Percentiles rank a stretch among this genome's conserved stretches.
Conservation (phyloP, 768 basidiomycete species). For the Atractiella rhizophila region DNA sequence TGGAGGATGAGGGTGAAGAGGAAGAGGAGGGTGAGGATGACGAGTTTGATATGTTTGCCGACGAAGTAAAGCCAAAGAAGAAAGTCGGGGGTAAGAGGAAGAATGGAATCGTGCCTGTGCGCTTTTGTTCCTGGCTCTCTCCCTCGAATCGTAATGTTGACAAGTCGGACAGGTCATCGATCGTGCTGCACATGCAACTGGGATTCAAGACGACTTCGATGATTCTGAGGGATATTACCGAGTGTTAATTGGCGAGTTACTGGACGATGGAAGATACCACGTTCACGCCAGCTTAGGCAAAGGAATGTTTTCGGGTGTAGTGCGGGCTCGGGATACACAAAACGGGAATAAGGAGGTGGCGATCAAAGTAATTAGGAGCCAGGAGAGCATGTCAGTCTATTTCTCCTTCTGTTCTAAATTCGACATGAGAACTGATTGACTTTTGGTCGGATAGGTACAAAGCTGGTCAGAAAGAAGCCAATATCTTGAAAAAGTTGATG, state of each 20-base stretch:
- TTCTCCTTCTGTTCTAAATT: not conserved
- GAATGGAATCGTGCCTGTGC: conserved; percentile 1
- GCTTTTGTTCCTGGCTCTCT: not conserved
- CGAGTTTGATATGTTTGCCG: conserved; percentile 86
- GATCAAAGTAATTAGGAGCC: conserved; percentile 84
- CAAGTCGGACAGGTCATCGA: conserved; percentile 1
- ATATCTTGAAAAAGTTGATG: conserved; percentile 60
- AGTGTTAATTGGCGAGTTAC: conserved; percentile 73
- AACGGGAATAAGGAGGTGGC: conserved; percentile 44
- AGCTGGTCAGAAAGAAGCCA: conserved; percentile 72
- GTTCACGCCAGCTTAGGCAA: conserved; percentile 87
- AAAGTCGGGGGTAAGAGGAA: conserved; percentile 19
- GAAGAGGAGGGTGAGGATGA: conserved; percentile 56
- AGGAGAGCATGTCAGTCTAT: conserved; percentile 80
- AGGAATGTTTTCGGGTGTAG: conserved; percentile 97
- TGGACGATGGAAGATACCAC: conserved; percentile 78
- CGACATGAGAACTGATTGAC: not conserved
- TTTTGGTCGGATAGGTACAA: conserved; percentile 41
- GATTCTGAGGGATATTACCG: conserved; percentile 91
- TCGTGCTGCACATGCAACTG: conserved; percentile 39
- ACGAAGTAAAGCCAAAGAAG: conserved; percentile 37
- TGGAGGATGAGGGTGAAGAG: conserved; percentile 29
- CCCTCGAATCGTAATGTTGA: not conserved
- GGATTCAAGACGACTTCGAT: conserved; percentile 55
- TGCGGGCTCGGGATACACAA: conserved; percentile 37